These are phyloP conservation scores for Penicillium cinerascens DNA, from an alignment of 495 filamentous ascomycete genomes.

Conservation along the genomic window DNA sequence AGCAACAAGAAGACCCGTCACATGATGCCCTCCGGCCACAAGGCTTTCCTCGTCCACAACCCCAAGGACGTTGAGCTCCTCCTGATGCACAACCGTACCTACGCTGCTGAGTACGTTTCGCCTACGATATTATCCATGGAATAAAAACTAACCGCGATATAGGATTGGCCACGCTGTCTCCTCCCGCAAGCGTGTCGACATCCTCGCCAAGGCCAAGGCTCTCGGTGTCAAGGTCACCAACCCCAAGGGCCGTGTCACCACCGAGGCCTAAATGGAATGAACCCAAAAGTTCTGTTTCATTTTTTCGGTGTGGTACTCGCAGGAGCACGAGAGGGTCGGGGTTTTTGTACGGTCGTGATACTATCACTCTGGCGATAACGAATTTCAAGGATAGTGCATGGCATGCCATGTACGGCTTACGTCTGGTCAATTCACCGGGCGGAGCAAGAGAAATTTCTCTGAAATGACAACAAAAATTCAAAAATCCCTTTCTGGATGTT, in stretches of 20 bases:
- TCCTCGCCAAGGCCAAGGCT: slow-evolving; percentile 93
- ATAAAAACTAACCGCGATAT: neutral
- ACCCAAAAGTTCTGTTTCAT: slow-evolving; percentile 32
- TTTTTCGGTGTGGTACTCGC: slow-evolving; percentile 23
- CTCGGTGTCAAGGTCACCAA: slow-evolving; percentile 98
- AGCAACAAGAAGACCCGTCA: slow-evolving; percentile 98
- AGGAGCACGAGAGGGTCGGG: slow-evolving; percentile 28
- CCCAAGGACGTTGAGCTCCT: slow-evolving; percentile 91
- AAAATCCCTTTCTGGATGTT: slow-evolving; percentile 16
- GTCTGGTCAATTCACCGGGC: slow-evolving; percentile 27
- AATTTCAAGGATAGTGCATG: slow-evolving; percentile 36
- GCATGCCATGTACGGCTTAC: slow-evolving; percentile 29
- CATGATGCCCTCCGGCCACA: slow-evolving; percentile 98
- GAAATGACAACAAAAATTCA: slow-evolving; percentile 37
- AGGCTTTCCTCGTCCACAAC: slow-evolving; percentile 99
- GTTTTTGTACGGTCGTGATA: slow-evolving; percentile 31
- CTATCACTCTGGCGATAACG: slow-evolving; percentile 34
- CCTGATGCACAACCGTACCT: slow-evolving; percentile 99
- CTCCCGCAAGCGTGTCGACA: slow-evolving; percentile 96
- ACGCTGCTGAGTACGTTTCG: slow-evolving; percentile 86
- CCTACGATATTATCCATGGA: neutral
- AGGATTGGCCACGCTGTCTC: slow-evolving; percentile 98
- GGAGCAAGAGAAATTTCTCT: slow-evolving; percentile 30
- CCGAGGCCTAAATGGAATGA: slow-evolving; percentile 74
- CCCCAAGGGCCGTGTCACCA: slow-evolving; percentile 95